These are phyloP conservation scores for Fragilaria crotonensis DNA, from an alignment of 108 stramenopile genomes.

Conservation along the genomic window DNA sequence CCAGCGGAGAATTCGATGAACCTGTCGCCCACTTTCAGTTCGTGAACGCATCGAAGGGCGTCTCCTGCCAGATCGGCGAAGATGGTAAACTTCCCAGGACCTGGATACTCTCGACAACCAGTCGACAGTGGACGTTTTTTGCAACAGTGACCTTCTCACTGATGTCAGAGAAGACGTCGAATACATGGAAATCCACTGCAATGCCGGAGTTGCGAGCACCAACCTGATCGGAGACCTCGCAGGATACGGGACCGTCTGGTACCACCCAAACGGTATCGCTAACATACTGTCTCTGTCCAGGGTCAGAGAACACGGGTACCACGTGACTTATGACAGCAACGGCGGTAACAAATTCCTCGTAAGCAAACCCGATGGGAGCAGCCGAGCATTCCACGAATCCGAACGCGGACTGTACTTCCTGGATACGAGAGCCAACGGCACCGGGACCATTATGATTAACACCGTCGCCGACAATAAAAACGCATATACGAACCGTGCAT, in stretches of 20 bases:
- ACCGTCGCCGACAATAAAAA: too few relatives aligned
- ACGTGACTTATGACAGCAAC: conserved; percentile 19
- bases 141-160: conserved; percentile 12
- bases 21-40: not conserved
- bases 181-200: conserved; percentile 6
- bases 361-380: not conserved
- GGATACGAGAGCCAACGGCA: too few relatives aligned
- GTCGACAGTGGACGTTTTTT: conserved; percentile 23
- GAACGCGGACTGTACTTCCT: conserved; percentile 26
- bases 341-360: conserved; percentile 6
- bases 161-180: conserved; percentile 14
- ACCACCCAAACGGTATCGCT: conserved; percentile 23
- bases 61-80: not conserved
- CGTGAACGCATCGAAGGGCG: not conserved
- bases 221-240: conserved; percentile 12
- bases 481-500: conserved; percentile 2
- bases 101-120: conserved; percentile 31
- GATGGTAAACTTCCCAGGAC: not conserved
- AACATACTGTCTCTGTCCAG: conserved; percentile 28
- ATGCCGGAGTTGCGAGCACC: conserved; percentile 15
- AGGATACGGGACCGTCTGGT: conserved; percentile 31
- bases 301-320: conserved; percentile 1
- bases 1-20: not conserved
- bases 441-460: too few relatives aligned
- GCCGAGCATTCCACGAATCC: conserved; percentile 7